A percentile compares a stretch with the other conserved stretches of the same genome.
These are phyloP conservation scores for Lithohypha guttulata DNA, from an alignment of 2,329 filamentous ascomycete genomes.

Conservation along the genomic window DNA sequence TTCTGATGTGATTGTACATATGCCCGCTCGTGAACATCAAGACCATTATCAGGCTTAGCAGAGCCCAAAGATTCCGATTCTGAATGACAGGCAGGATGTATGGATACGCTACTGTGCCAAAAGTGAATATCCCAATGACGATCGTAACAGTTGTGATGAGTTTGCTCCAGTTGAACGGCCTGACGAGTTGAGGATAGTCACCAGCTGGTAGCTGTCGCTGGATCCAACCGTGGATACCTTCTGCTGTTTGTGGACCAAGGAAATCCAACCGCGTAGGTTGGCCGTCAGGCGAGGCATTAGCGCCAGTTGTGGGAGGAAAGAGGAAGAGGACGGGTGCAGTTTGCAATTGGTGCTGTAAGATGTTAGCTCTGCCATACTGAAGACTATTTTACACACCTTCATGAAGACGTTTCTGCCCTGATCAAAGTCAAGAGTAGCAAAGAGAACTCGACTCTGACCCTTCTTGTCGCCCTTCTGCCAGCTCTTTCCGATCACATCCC, in stretches of 20 bases:
- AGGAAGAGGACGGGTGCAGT: constrained; percentile 83
- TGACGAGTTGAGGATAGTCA: constrained; percentile 58
- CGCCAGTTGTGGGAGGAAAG: constrained; percentile 75
- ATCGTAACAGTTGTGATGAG: constrained; percentile 58
- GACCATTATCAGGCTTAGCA: constrained; percentile 75
- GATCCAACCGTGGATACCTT: constrained; percentile 70
- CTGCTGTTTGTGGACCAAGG: constrained; percentile 62
- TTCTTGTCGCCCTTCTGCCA: constrained; percentile 79
- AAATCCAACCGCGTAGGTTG: constrained; percentile 79
- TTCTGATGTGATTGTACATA: constrained; percentile 99
- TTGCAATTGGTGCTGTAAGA: constrained; percentile 69
- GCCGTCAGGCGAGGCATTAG: constrained; percentile 58
- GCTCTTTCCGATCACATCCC: constrained; percentile 73
- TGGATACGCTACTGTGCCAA: constrained; percentile 60
- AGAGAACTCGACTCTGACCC: constrained; percentile 61
- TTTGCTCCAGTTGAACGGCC: constrained; percentile 78
- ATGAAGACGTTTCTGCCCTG: constrained; percentile 79
- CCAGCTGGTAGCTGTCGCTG: constrained; percentile 65
- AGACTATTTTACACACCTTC: constrained; percentile 48
- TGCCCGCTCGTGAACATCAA: constrained; percentile 91
- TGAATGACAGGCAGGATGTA: constrained; percentile 73
- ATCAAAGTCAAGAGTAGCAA: constrained; percentile 75
- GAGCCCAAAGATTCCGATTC: constrained; percentile 90
- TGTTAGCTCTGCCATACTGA: constrained; percentile 3
- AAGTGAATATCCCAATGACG: constrained; percentile 58